Conservation (phyloP, 441 rosid species). For the Jatropha multifida region DNA sequence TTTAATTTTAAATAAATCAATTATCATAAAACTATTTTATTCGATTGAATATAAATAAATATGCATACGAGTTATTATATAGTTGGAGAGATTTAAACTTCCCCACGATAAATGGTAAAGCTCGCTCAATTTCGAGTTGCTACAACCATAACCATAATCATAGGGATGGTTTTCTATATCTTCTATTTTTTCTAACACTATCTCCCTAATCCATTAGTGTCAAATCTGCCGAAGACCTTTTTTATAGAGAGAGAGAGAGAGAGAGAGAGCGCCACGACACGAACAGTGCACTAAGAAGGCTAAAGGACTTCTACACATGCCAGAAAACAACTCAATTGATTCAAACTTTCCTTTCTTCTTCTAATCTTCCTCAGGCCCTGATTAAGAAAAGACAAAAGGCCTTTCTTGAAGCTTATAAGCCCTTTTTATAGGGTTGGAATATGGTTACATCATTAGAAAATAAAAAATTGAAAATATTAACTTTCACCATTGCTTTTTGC, state of each 20-base stretch:
- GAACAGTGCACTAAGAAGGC: neutral
- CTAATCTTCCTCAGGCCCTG: conserved; percentile 3
- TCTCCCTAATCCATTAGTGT: no score
- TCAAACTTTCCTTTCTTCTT: neutral
- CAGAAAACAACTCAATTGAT: conserved; percentile 12
- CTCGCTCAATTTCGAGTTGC: no score
- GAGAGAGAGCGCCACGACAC: neutral
- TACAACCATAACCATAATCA: no score
- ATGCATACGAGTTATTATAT: neutral
- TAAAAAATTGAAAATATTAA: neutral
- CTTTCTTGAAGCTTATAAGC: conserved; percentile 9
- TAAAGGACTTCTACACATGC: conserved; percentile 2
- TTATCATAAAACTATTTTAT: no score
- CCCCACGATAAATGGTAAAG: no score
- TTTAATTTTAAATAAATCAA: no score
- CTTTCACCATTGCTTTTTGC: conserved; percentile 64
- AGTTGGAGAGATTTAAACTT: no score
- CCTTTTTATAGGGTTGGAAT: conserved; percentile 3
- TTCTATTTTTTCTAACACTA: no score
- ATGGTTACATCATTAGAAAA: conserved; percentile 14
- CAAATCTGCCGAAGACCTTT: no score
- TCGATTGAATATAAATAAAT: neutral
- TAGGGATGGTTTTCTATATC: no score
- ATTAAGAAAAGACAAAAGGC: conserved; percentile 7
- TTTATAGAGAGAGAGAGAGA: neutral